Evolutionary conservation across 257 asterid species (phyloP).

Genomic region (Paulownia fortunei): DNA sequence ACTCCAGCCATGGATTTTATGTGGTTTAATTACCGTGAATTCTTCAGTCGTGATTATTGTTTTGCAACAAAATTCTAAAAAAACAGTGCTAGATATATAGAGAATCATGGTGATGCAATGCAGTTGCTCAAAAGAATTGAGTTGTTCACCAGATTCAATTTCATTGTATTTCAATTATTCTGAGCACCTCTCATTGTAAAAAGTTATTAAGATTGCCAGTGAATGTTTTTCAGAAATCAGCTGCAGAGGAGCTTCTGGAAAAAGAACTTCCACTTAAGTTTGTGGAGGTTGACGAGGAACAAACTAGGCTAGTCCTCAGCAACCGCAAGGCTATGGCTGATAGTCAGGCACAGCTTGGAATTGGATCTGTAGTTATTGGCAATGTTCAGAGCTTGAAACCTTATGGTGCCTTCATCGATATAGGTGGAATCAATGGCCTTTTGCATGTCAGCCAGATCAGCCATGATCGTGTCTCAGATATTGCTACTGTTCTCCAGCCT

Average conservation of each 20-base stretch:
- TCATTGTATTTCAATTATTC: no score
- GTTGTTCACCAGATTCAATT: no score
- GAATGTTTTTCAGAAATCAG: slow-evolving; percentile 73
- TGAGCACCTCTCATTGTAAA: no score
- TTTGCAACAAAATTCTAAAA: not conserved
- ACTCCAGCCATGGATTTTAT: slow-evolving; percentile 10
- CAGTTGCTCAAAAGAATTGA: not conserved
- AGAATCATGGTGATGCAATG: not conserved
- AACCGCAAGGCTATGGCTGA: slow-evolving; percentile 98
- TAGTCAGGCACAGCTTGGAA: slow-evolving; percentile 96
- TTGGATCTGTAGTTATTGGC: slow-evolving; percentile 91
- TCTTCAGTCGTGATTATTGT: slow-evolving; percentile 3
- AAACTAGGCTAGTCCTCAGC: slow-evolving; percentile 83
- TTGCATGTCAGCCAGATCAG: slow-evolving; percentile 96
- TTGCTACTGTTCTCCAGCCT: slow-evolving; percentile 90
- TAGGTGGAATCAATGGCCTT: slow-evolving; percentile 95
- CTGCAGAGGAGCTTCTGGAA: slow-evolving; percentile 86
- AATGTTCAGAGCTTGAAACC: slow-evolving; percentile 97
- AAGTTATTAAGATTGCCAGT: slow-evolving; percentile 15
- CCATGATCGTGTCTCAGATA: slow-evolving; percentile 93
- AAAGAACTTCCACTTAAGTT: slow-evolving; percentile 89
- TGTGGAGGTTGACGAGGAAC: slow-evolving; percentile 94
- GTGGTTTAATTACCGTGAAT: not conserved
- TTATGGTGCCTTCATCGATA: slow-evolving; percentile 96
- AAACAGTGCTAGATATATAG: not conserved